phyloP scores from a whole-genome alignment of 179 eudicot genomes.

The Sideroxylon spinosum region DNA sequence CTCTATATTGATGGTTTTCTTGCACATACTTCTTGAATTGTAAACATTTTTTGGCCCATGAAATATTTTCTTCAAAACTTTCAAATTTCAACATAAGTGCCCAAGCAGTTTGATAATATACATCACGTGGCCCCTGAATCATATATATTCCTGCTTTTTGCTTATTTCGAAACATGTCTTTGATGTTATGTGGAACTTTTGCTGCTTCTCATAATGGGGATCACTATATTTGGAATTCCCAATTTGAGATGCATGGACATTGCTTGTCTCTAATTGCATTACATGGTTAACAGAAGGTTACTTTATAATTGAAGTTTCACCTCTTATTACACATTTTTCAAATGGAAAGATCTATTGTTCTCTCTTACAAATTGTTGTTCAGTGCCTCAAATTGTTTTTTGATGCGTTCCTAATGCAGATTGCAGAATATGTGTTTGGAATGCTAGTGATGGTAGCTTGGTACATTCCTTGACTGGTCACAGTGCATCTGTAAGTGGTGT shows the following conservation, averaged over 20 bases:
- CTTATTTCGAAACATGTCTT: neutral
- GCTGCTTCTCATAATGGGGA: neutral
- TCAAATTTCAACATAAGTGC: neutral
- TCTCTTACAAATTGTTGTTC: neutral
- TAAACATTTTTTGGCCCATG: neutral
- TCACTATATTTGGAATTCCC: neutral
- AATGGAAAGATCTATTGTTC: neutral
- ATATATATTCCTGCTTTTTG: neutral
- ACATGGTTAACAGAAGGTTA: neutral
- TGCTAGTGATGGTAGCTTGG: slow-evolving; percentile 99
- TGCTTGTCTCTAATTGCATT: neutral
- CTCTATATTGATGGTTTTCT: neutral
- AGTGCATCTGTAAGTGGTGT: slow-evolving; percentile 72
- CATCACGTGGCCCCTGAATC: neutral
- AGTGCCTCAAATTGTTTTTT: neutral
- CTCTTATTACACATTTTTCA: neutral
- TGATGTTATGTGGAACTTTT: neutral
- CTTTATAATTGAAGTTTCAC: neutral
- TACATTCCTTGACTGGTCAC: slow-evolving; percentile 96
- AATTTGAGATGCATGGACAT: neutral
- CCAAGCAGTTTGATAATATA: neutral
- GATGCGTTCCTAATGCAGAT: slow-evolving; percentile 43
- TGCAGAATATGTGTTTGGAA: slow-evolving; percentile 99
- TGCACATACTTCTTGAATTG: neutral
- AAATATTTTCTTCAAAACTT: neutral